Base-by-base conservation (phyloP, 1,139 yeast species). In the Geotrichum bryndzae region DNA sequence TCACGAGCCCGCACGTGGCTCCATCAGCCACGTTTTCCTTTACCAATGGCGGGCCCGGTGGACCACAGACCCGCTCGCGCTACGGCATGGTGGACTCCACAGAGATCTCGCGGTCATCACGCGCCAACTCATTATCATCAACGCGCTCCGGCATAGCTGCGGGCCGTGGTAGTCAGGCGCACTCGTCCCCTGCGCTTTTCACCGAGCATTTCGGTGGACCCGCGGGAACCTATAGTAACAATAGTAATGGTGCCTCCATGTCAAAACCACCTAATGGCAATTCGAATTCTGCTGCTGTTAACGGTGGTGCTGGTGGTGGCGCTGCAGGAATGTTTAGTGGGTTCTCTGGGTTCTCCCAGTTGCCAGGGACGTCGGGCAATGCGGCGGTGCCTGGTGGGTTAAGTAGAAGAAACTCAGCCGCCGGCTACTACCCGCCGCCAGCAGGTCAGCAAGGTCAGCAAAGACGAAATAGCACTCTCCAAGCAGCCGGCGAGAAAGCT, bases 161-260 rank as follows among this genome's bases (percentile, higher is more conserved):
- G 1, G 22, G 22, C 48, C 48, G 48, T 7, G 8, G 8, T 5
- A n/a, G 10, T 29, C 38, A 25, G 53, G 55, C 54, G 31, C 10
- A 41, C n/a, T 56, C 59, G 13, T 56, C 59, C 1, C 59, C 59
- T 1, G 59, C 59, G 1, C 41, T 56, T 23, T 56, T 56, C 29
- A 35, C 50, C 13, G 59, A 56, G 31, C 59, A 56, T 22, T 56
- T 56, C 51, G 48, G 48, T 41, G 48, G 48, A 2, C 48, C 48
- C 22, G 48, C 23, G 10, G 48, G 48, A 41, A 15, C 48, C n/a
- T 41, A 41, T 41, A n/a, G 25, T 5, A 41, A 41, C 10, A 15
- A 15, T 15, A n/a, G 7, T 29, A 29, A 29, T 29, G 33, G 33
- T 29, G 33, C 33, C 8, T 8, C 48, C 6, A 15, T n/a, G 18